A percentile compares a stretch with the other conserved stretches of the same genome.
Evolutionary conservation across 169 alveolate genomes (phyloP).

Genomic region (Besnoitia besnoiti): DNA sequence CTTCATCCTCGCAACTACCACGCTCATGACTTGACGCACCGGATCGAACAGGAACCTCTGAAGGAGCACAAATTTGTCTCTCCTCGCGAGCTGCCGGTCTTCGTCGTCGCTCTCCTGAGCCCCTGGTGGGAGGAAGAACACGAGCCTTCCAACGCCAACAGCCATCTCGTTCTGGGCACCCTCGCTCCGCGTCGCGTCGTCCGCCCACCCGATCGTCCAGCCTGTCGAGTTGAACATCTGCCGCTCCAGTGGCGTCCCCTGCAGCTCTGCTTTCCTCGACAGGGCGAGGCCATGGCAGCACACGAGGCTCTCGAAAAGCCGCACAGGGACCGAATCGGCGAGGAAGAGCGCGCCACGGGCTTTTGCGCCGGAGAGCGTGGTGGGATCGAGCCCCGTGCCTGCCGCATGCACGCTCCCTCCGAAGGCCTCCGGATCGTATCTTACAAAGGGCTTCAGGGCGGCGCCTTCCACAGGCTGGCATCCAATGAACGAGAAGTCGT

Average conservation of each 20-base stretch:
- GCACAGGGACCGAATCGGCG: neutral
- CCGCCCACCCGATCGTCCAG: neutral
- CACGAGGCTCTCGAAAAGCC: neutral
- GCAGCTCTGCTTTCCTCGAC: neutral
- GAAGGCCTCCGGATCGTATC: neutral
- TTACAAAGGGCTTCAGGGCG: neutral
- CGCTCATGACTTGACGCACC: constrained; percentile 20
- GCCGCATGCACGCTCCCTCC: neutral
- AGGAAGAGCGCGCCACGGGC: no score
- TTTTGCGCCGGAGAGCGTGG: no score
- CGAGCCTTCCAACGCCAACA: neutral
- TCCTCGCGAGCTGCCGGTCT: neutral
- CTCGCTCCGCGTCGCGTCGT: neutral
- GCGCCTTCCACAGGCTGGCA: constrained; percentile 36
- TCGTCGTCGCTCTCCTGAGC: neutral
- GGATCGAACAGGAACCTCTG: constrained; percentile 18
- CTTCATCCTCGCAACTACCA: constrained; percentile 8
- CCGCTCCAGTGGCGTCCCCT: neutral
- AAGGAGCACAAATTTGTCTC: neutral
- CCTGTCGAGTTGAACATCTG: constrained; percentile 34
- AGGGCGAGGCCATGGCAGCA: constrained; percentile 1
- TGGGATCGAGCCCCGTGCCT: no score
- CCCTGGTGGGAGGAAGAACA: neutral
- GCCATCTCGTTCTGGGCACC: neutral
- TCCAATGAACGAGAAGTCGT: constrained; percentile 31